Percentiles rank a stretch among this genome's conserved stretches.
Conservation (phyloP, 352 stramenopile species). For the Phytophthora pini region DNA sequence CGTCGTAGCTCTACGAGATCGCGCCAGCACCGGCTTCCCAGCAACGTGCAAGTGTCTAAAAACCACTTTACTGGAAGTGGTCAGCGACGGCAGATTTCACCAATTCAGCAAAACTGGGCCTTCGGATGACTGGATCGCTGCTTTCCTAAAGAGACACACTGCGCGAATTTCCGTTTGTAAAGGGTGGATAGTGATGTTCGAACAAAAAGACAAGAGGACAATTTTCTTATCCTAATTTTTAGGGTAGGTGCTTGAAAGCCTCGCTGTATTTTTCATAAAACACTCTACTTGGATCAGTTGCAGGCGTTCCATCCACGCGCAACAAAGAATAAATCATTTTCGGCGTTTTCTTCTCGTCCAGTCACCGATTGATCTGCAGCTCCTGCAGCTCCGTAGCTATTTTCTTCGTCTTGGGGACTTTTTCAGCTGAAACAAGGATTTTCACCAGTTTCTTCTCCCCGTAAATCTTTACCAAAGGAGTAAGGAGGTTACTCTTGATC, state of each 20-base stretch:
- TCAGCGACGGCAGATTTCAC: too few species aligned
- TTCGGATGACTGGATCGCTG: too few species aligned
- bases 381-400: constrained; percentile 6
- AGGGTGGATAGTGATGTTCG: too few species aligned
- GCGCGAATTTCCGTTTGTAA: too few species aligned
- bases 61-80: too few species aligned
- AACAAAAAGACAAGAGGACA: too few species aligned
- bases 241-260: not conserved
- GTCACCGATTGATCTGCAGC: not conserved
- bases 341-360: not conserved
- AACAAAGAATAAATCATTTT: not conserved
- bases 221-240: not conserved
- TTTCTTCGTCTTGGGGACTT: constrained; percentile 5
- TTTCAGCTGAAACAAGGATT: constrained; percentile 3
- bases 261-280: constrained; percentile 14
- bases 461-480: constrained; percentile 8
- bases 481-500: constrained; percentile 5
- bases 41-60: too few species aligned
- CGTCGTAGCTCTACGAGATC: too few species aligned
- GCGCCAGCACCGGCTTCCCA: too few species aligned
- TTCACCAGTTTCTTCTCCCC: constrained; percentile 8
- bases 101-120: too few species aligned
- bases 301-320: not conserved
- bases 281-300: not conserved
- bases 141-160: too few species aligned